A percentile compares a stretch with the other conserved stretches of the same genome.
Evolutionary conservation across 2,329 filamentous ascomycete species (phyloP).

Genomic region (Alternaria triticina): DNA sequence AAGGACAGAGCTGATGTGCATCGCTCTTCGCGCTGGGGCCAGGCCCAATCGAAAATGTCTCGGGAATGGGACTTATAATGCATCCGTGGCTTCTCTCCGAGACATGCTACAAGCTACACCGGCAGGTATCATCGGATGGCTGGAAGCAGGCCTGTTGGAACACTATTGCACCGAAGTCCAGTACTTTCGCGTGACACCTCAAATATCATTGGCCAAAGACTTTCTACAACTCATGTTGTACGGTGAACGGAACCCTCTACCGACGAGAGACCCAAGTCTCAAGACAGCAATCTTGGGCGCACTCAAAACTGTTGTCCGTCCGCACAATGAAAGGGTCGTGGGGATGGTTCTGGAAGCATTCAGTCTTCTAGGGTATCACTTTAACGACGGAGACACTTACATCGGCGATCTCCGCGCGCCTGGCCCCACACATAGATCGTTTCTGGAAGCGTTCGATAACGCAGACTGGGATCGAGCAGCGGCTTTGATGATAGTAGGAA

Average conservation of each 20-base stretch:
- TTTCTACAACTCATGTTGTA: not conserved
- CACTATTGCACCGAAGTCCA: no score
- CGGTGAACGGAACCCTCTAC: not conserved
- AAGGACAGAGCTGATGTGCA: not conserved
- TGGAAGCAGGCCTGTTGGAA: not conserved
- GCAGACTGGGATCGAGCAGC: not conserved
- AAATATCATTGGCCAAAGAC: not conserved
- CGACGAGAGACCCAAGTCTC: not conserved
- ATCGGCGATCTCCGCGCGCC: rapidly evolving
- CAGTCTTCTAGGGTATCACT: not conserved
- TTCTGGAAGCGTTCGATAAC: not conserved
- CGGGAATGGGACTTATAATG: no score
- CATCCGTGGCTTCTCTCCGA: no score
- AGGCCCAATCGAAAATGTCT: not conserved
- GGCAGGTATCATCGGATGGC: not conserved
- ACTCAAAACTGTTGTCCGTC: not conserved
- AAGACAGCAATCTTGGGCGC: not conserved
- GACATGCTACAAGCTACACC: no score
- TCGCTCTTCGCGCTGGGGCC: not conserved
- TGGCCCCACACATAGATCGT: not conserved
- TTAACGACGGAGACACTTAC: not conserved
- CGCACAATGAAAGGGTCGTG: not conserved
- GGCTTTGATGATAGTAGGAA: not conserved
- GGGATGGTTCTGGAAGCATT: not conserved
- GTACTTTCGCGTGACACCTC: no score